A percentile compares a stretch with the other conserved stretches of the same genome.
phyloP scores from a whole-genome alignment of 495 filamentous ascomycete species.

The Amphirosellinia nigrospora region DNA sequence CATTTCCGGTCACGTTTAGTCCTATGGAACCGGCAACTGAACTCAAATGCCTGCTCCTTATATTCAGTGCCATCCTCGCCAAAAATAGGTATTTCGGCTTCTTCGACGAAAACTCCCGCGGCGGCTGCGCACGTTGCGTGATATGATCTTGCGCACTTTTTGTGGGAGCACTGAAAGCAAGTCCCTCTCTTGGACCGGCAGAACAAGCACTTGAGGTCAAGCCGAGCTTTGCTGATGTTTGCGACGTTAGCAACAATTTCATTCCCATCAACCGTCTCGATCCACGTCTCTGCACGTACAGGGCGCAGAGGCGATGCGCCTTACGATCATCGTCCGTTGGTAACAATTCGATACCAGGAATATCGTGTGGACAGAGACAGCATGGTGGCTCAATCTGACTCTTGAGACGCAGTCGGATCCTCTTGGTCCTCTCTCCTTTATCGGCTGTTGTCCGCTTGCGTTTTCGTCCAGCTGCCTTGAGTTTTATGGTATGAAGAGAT shows the following conservation, averaged over 20 bases:
- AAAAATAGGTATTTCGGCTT: slow-evolving; percentile 82
- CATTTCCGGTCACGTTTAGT: slow-evolving; percentile 78
- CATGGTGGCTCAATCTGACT: slow-evolving; percentile 81
- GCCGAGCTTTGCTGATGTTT: slow-evolving; percentile 81
- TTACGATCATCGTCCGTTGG: slow-evolving; percentile 86
- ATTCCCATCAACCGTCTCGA: slow-evolving; percentile 70
- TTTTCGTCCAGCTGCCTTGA: slow-evolving; percentile 66
- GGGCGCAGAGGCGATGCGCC: slow-evolving; percentile 87
- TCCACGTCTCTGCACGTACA: slow-evolving; percentile 90
- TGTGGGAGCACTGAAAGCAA: slow-evolving; percentile 95
- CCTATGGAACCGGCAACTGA: slow-evolving; percentile 91
- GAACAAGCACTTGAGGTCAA: slow-evolving; percentile 92
- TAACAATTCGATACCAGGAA: slow-evolving; percentile 81
- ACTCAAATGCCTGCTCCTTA: slow-evolving; percentile 84
- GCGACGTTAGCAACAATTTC: slow-evolving; percentile 79
- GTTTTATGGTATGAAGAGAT: slow-evolving; percentile 48
- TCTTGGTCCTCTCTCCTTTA: slow-evolving; percentile 64
- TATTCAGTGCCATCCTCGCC: slow-evolving; percentile 92
- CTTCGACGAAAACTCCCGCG: slow-evolving; percentile 89
- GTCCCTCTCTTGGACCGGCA: slow-evolving; percentile 92
- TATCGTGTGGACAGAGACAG: slow-evolving; percentile 90
- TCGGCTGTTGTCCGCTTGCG: slow-evolving; percentile 48
- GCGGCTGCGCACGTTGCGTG: slow-evolving; percentile 93
- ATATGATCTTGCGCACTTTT: slow-evolving; percentile 92
- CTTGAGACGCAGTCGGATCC: slow-evolving; percentile 72